Percentiles rank a stretch among this genome's conserved stretches.
Evolutionary conservation across 2,329 filamentous ascomycete species (phyloP).

Genomic region (Corinectria fuckeliana): DNA sequence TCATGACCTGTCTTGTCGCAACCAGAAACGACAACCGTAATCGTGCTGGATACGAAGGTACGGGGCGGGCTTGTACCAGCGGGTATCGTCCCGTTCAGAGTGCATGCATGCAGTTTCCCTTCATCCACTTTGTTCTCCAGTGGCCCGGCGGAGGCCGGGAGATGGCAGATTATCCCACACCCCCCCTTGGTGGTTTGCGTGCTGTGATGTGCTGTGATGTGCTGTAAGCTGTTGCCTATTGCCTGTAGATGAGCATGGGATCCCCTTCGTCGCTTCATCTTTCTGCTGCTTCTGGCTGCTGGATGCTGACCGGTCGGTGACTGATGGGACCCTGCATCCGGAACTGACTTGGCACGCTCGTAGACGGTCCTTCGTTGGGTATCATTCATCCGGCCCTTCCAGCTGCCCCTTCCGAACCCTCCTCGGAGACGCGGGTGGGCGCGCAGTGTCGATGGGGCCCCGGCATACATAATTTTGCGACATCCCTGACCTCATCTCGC

Average conservation of each 20-base stretch:
- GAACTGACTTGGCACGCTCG: background rate
- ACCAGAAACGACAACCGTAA: background rate
- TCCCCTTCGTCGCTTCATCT: background rate
- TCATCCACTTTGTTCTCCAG: constrained; percentile 1
- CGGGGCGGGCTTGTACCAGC: background rate
- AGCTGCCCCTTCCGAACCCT: background rate
- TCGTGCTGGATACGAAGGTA: background rate
- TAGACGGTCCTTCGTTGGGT: background rate
- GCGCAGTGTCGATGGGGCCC: constrained; percentile 5
- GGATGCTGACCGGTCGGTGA: constrained; percentile 7
- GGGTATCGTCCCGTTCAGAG: background rate
- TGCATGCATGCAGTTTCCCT: background rate
- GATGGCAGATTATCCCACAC: constrained; percentile 4
- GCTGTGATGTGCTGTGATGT: background rate
- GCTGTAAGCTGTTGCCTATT: background rate
- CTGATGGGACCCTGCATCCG: background rate
- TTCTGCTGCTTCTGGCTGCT: constrained; percentile 1
- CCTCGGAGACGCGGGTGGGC: constrained; percentile 19
- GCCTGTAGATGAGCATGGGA: background rate
- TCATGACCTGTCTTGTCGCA: constrained; percentile 16
- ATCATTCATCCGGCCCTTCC: constrained; percentile 11
- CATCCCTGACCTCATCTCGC: constrained; percentile 26
- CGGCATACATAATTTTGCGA: constrained; percentile 26
- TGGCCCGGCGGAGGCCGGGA: constrained; percentile 19
- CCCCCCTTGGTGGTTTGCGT: background rate